Evolutionary conservation across 805 yeast species (phyloP).

Genomic region (Ogataea saltuana): DNA sequence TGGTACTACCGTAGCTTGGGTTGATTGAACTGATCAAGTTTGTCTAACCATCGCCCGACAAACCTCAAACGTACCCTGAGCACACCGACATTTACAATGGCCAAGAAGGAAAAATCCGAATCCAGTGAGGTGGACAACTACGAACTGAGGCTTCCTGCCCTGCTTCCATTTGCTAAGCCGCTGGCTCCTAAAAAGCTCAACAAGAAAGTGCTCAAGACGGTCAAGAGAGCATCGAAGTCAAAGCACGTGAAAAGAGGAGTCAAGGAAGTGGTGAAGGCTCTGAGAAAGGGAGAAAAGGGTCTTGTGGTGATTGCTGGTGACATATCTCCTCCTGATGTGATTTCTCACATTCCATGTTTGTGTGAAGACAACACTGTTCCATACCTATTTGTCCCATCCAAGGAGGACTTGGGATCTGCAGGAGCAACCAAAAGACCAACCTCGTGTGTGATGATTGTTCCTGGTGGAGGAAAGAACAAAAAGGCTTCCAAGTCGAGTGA

Average conservation of each 20-base stretch:
- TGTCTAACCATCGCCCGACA: too few species aligned
- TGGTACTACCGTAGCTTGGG: too few species aligned
- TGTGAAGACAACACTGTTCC: slow-evolving; percentile 95
- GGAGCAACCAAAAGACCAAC: slow-evolving; percentile 99
- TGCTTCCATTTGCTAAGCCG: slow-evolving; percentile 90
- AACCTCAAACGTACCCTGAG: too few species aligned
- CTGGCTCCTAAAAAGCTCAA: slow-evolving; percentile 94
- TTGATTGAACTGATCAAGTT: too few species aligned
- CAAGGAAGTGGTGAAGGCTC: slow-evolving; percentile 96
- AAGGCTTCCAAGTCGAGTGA: slow-evolving; percentile 73
- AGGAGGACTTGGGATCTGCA: slow-evolving; percentile 97
- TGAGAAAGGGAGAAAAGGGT: slow-evolving; percentile 98
- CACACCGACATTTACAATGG: slow-evolving; percentile 31
- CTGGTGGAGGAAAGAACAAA: slow-evolving; percentile 90
- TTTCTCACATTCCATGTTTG: slow-evolving; percentile 94
- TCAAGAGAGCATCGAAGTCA: slow-evolving; percentile 96
- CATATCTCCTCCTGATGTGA: slow-evolving; percentile 95
- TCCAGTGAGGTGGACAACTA: slow-evolving; percentile 69
- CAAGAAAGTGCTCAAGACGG: slow-evolving; percentile 92
- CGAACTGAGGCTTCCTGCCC: slow-evolving; percentile 87
- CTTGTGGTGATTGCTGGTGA: slow-evolving; percentile 96
- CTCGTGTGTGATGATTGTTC: slow-evolving; percentile 94
- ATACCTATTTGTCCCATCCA: slow-evolving; percentile 90
- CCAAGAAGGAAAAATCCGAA: slow-evolving; percentile 45
- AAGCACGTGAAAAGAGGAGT: slow-evolving; percentile 99